Evolutionary conservation across 306 rosid genomes (phyloP).

Genomic region (Elaeagnus macrophylla): DNA sequence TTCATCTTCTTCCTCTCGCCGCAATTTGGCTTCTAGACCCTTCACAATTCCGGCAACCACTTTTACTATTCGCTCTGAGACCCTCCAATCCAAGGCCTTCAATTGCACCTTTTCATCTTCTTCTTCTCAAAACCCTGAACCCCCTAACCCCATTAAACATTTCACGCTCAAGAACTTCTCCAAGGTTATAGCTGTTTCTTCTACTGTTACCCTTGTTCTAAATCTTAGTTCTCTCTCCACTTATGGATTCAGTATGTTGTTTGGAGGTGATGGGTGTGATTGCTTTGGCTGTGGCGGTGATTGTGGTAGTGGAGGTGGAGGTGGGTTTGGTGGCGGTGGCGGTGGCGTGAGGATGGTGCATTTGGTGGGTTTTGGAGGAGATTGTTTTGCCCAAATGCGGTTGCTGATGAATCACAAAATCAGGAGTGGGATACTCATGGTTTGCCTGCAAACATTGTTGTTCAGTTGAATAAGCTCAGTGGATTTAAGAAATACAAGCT

Average conservation of each 20-base stretch:
- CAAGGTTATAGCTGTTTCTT: slow-evolving; percentile 44
- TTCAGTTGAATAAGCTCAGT: slow-evolving; percentile 73
- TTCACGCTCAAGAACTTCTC: slow-evolving; percentile 36
- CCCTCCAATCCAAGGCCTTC: not conserved
- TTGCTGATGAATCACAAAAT: slow-evolving; percentile 57
- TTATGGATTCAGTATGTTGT: slow-evolving; percentile 17
- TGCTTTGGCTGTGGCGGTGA: not conserved
- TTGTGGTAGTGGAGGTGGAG: slow-evolving; percentile 19
- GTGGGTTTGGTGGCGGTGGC: slow-evolving; percentile 24
- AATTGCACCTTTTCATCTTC: slow-evolving; percentile 22
- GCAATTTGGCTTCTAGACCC: slow-evolving; percentile 1
- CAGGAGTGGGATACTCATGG: slow-evolving; percentile 88
- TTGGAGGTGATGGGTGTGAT: no score
- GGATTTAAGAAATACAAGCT: slow-evolving; percentile 80
- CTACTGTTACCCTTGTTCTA: slow-evolving; percentile 50
- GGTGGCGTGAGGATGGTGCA: slow-evolving; percentile 35
- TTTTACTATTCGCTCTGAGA: slow-evolving; percentile 13
- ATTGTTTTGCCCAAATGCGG: slow-evolving; percentile 40
- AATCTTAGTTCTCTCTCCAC: slow-evolving; percentile 16
- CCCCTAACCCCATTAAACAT: slow-evolving; percentile 8
- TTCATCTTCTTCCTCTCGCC: slow-evolving; percentile 20
- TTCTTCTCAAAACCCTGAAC: slow-evolving; percentile 25
- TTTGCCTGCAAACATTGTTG: slow-evolving; percentile 68
- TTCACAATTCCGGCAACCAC: slow-evolving; percentile 5
- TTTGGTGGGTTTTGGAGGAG: slow-evolving; percentile 52